These are phyloP conservation scores for Sarcomyxa edulis DNA, from an alignment of 768 basidiomycete species.

Conservation along the genomic window DNA sequence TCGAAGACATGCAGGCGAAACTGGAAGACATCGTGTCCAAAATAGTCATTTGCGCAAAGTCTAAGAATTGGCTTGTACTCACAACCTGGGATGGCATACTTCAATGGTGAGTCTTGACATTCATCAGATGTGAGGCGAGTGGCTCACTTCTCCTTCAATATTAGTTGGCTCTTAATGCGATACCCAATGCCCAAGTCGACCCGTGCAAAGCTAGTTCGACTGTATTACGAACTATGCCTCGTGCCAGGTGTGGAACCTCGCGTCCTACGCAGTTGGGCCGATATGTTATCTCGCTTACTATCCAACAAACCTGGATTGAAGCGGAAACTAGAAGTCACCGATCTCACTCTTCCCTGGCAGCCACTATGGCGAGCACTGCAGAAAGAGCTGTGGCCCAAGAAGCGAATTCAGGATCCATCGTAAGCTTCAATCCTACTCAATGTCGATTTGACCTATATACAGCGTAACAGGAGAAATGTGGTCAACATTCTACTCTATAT, in stretches of 20 bases:
- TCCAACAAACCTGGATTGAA: constrained; percentile 58
- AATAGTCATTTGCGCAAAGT: constrained; percentile 64
- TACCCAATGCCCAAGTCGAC: constrained; percentile 69
- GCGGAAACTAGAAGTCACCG: constrained; percentile 60
- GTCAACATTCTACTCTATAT: constrained; percentile 70
- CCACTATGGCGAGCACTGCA: constrained; percentile 72
- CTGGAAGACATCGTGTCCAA: constrained; percentile 67
- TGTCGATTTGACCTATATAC: constrained; percentile 4
- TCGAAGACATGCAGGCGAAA: constrained; percentile 64
- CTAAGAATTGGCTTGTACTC: constrained; percentile 70
- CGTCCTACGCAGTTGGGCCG: constrained; percentile 68
- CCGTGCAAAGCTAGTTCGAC: constrained; percentile 64
- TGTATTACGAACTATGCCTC: constrained; percentile 78
- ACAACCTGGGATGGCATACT: constrained; percentile 77
- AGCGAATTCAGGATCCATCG: constrained; percentile 53
- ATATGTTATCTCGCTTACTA: constrained; percentile 70
- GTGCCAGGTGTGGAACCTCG: constrained; percentile 73
- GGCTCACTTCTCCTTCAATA: neutral
- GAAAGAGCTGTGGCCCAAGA: constrained; percentile 73
- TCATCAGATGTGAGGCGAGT: too few relatives aligned
- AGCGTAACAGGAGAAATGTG: constrained; percentile 47
- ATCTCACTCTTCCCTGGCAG: constrained; percentile 68
- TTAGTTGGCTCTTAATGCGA: constrained; percentile 76
- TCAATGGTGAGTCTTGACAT: constrained; percentile 50
- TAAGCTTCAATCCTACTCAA: constrained; percentile 24